Evolutionary conservation across 208 protist species (phyloP), one percentile per base, ranked within the genome.

Genomic region (Trypanosoma caninum): DNA sequence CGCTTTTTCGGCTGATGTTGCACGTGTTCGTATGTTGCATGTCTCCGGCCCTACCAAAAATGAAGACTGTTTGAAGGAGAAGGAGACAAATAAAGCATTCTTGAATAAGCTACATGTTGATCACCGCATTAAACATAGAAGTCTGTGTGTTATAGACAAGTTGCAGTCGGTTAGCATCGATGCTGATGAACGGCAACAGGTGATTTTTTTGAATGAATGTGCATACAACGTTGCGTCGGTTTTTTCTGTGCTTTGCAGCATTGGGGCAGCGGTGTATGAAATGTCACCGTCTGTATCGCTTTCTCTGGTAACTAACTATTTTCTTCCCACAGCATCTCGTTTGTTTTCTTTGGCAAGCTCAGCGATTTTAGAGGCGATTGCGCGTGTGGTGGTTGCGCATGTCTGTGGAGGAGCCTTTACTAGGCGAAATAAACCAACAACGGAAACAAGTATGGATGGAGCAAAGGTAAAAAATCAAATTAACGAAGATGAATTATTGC

Each of bases 281-380:
- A 13, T 52, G 0, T 65, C 58, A 25, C 56, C 58, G 14, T 18
- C 37, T 13, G 31, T 69, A 10, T 71, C 80, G 2, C 20, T 50
- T 10, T 69, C 74, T 16, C 31, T 87, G 42, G 34, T 89, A 31
- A 59, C 55, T 51, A 55, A 69, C 0, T 87, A 82, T 66, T 72
- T 85, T 55, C 50, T 87, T 37, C 79, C 80, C 14, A 50, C 68
- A 2, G 71, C 64, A 3, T 55, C 62, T 41, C 59, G 53, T 7
- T 46, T 89, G 23, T 64, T 94, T 31, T 66, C 65, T 16, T 38
- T 57, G 28, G 78, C 83, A 42, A 88, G 72, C 2, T 34, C 78
- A 0, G 83, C 80, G 14, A 65, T 78, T 30, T 69, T 87, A 18
- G 83, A 94, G 60, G 87, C 81, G 2, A 59, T 91, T 5, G 70